Evolutionary conservation across 441 rosid genomes (phyloP).

Genomic region (Viola pubescens): DNA sequence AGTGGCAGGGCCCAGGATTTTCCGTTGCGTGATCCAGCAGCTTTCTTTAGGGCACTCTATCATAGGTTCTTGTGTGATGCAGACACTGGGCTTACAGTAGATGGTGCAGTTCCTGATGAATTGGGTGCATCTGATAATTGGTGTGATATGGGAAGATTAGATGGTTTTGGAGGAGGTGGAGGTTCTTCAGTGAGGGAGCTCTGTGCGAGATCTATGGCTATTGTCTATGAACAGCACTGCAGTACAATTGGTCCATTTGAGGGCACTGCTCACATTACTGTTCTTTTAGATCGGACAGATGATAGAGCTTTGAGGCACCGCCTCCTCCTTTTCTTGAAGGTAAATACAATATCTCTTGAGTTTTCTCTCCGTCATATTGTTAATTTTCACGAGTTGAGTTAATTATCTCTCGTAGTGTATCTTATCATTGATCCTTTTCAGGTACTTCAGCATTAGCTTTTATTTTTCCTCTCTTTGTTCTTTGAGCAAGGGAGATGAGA

Average conservation of each 20-base stretch:
- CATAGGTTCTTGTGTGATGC: conserved; percentile 99
- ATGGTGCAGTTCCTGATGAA: conserved; percentile 96
- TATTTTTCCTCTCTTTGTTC: too few species aligned
- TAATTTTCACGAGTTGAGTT: conserved; percentile 2
- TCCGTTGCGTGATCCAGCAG: conserved; percentile 96
- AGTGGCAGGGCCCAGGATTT: conserved; percentile 93
- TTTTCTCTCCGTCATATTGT: conserved; percentile 1
- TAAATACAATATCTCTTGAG: conserved; percentile 18
- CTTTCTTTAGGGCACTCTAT: conserved; percentile 97
- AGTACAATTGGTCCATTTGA: conserved; percentile 84
- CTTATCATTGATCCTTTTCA: too few species aligned
- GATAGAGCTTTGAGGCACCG: conserved; percentile 99
- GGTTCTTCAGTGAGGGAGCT: conserved; percentile 98
- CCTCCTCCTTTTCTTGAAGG: conserved; percentile 92
- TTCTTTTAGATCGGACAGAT: conserved; percentile 91
- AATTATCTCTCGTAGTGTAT: not conserved
- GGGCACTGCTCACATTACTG: conserved; percentile 93
- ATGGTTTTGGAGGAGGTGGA: conserved; percentile 99
- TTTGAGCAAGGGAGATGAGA: too few species aligned
- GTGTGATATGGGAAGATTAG: conserved; percentile 99
- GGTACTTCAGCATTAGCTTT: too few species aligned
- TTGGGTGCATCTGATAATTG: conserved; percentile 96
- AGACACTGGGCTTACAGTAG: conserved; percentile 91
- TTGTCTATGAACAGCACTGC: conserved; percentile 95
- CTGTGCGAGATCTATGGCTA: conserved; percentile 99